phyloP scores from a whole-genome alignment of 2,329 filamentous ascomycete species.

The Dactylellina sp. region DNA sequence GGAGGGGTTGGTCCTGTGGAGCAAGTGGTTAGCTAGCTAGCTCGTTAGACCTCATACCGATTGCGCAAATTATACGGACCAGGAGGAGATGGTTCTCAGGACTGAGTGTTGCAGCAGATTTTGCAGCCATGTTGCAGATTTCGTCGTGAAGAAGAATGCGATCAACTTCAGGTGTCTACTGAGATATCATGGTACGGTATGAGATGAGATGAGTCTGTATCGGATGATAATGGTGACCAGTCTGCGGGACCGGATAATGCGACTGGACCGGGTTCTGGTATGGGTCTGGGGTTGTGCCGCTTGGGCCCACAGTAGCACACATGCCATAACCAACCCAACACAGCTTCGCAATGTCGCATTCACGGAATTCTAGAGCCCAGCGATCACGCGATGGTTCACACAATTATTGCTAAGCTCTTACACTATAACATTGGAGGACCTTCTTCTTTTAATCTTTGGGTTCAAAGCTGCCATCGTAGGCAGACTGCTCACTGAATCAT shows the following conservation, averaged over 20 bases:
- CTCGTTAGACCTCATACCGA: background rate
- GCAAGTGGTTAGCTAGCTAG: background rate
- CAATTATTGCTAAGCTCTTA: too few species aligned
- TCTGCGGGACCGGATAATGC: slow-evolving; percentile 2
- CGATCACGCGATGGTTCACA: too few species aligned
- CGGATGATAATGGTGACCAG: background rate
- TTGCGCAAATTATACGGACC: slow-evolving; percentile 8
- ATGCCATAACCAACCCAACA: background rate
- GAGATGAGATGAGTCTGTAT: background rate
- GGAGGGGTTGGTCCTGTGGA: slow-evolving; percentile 82
- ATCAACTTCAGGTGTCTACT: slow-evolving; percentile 14
- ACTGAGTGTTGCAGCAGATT: slow-evolving; percentile 28
- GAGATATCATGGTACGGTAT: slow-evolving; percentile 34
- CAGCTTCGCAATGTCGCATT: background rate
- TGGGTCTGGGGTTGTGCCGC: background rate
- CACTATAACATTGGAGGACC: too few species aligned
- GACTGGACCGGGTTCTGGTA: background rate
- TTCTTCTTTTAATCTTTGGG: too few species aligned
- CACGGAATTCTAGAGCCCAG: too few species aligned
- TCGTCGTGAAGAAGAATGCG: slow-evolving; percentile 4
- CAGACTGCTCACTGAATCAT: too few species aligned
- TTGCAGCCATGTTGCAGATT: slow-evolving; percentile 35
- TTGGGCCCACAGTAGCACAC: background rate
- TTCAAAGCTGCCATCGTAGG: too few species aligned
- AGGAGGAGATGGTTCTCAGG: slow-evolving; percentile 48